Percentiles rank a stretch among this genome's conserved stretches.
Evolutionary conservation across 2,329 filamentous ascomycete species (phyloP).

Genomic region (Hymenoscyphus albidus): DNA sequence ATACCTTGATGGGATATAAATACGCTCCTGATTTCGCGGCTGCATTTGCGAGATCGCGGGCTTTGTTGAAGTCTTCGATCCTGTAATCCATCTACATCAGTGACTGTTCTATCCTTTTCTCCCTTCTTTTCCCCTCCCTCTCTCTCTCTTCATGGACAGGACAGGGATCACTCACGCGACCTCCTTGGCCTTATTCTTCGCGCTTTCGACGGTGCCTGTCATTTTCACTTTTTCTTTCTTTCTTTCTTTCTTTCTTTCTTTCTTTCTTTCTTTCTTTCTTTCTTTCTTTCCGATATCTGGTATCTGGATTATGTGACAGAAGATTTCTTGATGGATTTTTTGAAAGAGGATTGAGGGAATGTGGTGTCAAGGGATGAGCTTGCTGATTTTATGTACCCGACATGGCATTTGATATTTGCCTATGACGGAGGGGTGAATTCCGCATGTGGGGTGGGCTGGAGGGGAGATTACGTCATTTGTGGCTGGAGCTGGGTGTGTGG

Average conservation of each 20-base stretch:
- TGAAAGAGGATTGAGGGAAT: too few relatives aligned
- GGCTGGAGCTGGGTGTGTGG: too few relatives aligned
- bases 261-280: conserved; percentile 37
- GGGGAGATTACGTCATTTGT: too few relatives aligned
- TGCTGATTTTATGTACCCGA: too few relatives aligned
- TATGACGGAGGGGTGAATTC: too few relatives aligned
- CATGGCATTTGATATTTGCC: too few relatives aligned
- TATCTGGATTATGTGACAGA: not conserved
- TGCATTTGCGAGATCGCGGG: conserved; percentile 59
- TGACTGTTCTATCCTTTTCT: too few relatives aligned
- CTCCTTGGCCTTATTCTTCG: conserved; percentile 32
- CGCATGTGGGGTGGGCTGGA: too few relatives aligned
- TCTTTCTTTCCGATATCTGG: not conserved
- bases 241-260: conserved; percentile 37
- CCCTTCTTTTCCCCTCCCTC: too few relatives aligned
- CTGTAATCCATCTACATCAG: conserved; percentile 38
- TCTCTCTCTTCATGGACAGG: too few relatives aligned
- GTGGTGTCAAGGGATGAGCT: too few relatives aligned
- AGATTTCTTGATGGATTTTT: too few relatives aligned
- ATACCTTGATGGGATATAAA: conserved; percentile 74
- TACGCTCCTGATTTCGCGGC: conserved; percentile 75
- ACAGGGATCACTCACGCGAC: conserved; percentile 31
- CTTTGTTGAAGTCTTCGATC: conserved; percentile 67
- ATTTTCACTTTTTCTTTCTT: conserved; percentile 38
- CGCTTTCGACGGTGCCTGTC: conserved; percentile 25